Conservation (phyloP, 805 yeast genomes). For the Pichia pseudocactophila region DNA sequence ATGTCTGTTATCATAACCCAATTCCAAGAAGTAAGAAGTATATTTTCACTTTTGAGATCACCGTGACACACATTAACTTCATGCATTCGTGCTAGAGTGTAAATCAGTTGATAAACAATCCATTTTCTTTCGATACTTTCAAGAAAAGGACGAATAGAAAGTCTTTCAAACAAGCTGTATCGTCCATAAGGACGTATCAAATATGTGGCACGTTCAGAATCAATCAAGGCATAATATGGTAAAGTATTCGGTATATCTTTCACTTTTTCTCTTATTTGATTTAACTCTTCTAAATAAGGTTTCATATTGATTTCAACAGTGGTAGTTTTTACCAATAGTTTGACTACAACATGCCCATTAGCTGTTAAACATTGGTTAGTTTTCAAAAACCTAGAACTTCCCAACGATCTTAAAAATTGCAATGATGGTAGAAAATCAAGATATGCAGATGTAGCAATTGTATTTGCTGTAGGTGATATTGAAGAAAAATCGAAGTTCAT, state of each 20-base stretch:
- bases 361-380: slow-evolving; percentile 73
- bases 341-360: slow-evolving; percentile 67
- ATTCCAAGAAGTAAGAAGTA: slow-evolving; percentile 79
- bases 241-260: slow-evolving; percentile 51
- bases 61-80: slow-evolving; percentile 63
- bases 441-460: slow-evolving; percentile 86
- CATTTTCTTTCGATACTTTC: slow-evolving; percentile 75
- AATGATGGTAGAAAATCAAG: slow-evolving; percentile 69
- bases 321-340: slow-evolving; percentile 70
- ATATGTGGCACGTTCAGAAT: slow-evolving; percentile 89
- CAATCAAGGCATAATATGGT: slow-evolving; percentile 66
- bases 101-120: slow-evolving; percentile 71
- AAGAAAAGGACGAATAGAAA: slow-evolving; percentile 80
- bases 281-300: slow-evolving; percentile 23
- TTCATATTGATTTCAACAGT: slow-evolving; percentile 29
- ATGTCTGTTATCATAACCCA: slow-evolving; percentile 81
- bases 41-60: slow-evolving; percentile 85
- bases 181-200: slow-evolving; percentile 73
- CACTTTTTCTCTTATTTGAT: slow-evolving; percentile 32
- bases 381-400: slow-evolving; percentile 77
- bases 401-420: slow-evolving; percentile 67
- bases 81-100: slow-evolving; percentile 59
- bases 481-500: slow-evolving; percentile 74
- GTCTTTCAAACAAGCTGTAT: slow-evolving; percentile 77
- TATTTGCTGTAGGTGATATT: slow-evolving; percentile 83